Evolutionary conservation across 208 protist species (phyloP), one percentile per base, ranked within the genome.

Genomic region (Leishmania lainsoni): DNA sequence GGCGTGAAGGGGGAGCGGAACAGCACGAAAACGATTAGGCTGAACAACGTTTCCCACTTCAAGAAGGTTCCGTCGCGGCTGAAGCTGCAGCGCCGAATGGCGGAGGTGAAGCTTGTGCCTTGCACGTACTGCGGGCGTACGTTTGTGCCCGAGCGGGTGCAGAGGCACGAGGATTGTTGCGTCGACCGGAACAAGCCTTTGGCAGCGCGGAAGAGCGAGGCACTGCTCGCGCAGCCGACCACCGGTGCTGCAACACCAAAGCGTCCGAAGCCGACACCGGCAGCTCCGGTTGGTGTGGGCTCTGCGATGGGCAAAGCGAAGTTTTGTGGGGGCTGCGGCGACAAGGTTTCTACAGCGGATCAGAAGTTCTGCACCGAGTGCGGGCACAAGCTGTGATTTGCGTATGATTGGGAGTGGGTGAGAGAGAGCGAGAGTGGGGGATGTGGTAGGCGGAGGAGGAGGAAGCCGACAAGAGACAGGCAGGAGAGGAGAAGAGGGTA

Each of bases 81-180:
- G 58, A 90, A 94, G 74, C 22, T 89, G 71, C 84, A 92, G 80
- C 16, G 75, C 26, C 49, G 66, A 61, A 73, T 78, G 49, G 76
- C 89, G 70, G 61, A 84, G 63, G 59, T 20, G 35, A 81, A 52
- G 42, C 78, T 95, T 14, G 81, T 85, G 63, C 84, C 88, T 42
- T 96, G 93, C 76, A 74, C 80, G 59, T 87, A 93, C 80, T 97
- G 94, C 84, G 89, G 85, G 32, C 92, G 95, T 22, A 95, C 85
- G 20, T 98, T 98, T 79, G 81, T 86, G 20, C 87, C 84, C 29
- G 90, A 93, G 14, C 91, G 95, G 4, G 75, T 98, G 6, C 84
- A 71, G 42, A 97, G 94, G 83, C 96, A 98, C 78, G 93, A 97
- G 78, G 85, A 83, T 32, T 89, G 92, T 26, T 98, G 94, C 75